These are phyloP conservation scores for Exophiala aquamarina DNA, from an alignment of 2,329 filamentous ascomycete genomes.

Conservation along the genomic window DNA sequence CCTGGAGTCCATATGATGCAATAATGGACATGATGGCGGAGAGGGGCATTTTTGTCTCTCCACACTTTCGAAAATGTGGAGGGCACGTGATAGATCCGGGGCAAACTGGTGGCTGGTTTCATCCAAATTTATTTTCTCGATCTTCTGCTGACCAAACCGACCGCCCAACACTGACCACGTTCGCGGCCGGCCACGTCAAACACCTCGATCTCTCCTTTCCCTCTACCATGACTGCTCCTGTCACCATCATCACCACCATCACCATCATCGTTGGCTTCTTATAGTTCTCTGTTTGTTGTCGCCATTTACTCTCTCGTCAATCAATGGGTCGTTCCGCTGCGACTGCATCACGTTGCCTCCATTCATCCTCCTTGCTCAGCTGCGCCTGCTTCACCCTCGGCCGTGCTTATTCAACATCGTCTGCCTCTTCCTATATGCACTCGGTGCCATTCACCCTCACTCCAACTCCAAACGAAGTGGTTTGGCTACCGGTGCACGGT, in stretches of 20 bases:
- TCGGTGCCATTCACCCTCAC: constrained; percentile 7
- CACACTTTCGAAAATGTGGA: neutral
- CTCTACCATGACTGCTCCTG: no score
- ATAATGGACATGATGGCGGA: neutral
- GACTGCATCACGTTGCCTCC: constrained; percentile 10
- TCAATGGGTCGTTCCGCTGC: constrained; percentile 26
- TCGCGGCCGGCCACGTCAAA: no score
- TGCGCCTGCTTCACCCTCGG: neutral
- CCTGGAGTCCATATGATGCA: neutral
- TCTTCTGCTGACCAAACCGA: no score
- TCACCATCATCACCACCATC: neutral
- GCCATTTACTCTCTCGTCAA: neutral
- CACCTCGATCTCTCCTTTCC: no score
- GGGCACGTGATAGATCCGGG: constrained; percentile 13
- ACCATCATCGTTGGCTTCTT: neutral
- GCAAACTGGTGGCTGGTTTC: constrained; percentile 6
- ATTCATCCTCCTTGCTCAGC: constrained; percentile 2
- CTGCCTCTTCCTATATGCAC: constrained; percentile 18
- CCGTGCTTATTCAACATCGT: constrained; percentile 1
- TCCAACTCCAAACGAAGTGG: constrained; percentile 27
- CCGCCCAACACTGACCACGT: no score
- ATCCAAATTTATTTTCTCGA: no score
- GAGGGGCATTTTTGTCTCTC: neutral
- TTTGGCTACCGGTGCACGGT: constrained; percentile 49
- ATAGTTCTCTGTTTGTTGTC: neutral